Evolutionary conservation across 1,284 basidiomycete genomes (phyloP).

Genomic region (Apiotrichum gamsii): DNA sequence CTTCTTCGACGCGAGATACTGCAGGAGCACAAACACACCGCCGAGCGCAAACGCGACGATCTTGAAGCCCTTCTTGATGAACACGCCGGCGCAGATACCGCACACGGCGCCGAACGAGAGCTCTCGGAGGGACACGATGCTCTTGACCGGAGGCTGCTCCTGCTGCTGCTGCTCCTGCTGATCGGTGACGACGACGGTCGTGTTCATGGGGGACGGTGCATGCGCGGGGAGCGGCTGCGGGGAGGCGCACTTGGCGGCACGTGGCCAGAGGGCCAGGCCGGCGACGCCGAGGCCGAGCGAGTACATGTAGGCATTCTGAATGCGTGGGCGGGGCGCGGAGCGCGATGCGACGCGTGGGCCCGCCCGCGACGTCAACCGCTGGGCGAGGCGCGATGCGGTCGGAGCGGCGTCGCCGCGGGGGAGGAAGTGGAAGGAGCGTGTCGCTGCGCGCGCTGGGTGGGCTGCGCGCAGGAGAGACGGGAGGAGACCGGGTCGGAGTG

Average conservation of each 20-base stretch:
- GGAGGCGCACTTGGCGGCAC: conserved; percentile 10
- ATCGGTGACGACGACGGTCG: not conserved
- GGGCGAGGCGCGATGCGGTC: not conserved
- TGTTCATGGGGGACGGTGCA: not conserved
- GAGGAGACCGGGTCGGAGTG: conserved; percentile 23
- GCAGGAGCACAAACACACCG: conserved; percentile 76
- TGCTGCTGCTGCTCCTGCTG: not conserved
- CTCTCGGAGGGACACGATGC: conserved; percentile 70
- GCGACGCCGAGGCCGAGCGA: conserved; percentile 36
- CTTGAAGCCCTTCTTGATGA: conserved; percentile 88
- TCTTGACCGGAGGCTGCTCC: conserved; percentile 44
- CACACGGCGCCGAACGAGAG: conserved; percentile 80
- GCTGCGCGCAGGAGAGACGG: conserved; percentile 13
- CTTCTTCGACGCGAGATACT: conserved; percentile 70
- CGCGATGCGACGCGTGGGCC: not conserved
- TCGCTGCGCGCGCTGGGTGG: conserved; percentile 4
- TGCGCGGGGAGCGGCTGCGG: not conserved
- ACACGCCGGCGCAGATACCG: conserved; percentile 83
- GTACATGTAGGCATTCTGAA: conserved; percentile 16
- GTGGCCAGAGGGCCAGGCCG: conserved; percentile 11
- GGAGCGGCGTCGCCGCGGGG: not conserved
- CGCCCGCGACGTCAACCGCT: not conserved
- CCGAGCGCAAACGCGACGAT: conserved; percentile 75
- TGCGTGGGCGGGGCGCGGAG: not conserved
- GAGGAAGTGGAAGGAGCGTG: conserved; percentile 20